Conservation (phyloP, 73 alveolate genomes). For the Halteria grandinella region DNA sequence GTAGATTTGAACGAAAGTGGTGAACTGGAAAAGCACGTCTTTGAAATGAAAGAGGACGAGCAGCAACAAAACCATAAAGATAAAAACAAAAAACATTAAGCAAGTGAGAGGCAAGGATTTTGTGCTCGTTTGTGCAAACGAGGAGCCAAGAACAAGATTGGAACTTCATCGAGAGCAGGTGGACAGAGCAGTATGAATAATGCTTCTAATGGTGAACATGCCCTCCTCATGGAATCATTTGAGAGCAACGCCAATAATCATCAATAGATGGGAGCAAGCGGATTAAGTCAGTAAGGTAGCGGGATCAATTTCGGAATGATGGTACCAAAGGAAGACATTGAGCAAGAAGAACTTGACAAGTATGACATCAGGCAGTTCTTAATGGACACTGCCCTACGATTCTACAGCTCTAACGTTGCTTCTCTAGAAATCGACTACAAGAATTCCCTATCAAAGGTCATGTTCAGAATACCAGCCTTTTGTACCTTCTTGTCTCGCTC, state of each 20-base stretch:
- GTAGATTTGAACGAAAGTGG: neutral
- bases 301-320: neutral
- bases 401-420: slow-evolving; percentile 41
- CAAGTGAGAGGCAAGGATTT: neutral
- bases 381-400: slow-evolving; percentile 26
- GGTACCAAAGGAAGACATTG: neutral
- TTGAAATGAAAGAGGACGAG: slow-evolving; percentile 34
- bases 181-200: neutral
- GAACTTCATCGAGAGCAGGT: neutral
- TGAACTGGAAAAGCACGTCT: slow-evolving; percentile 23
- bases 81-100: neutral
- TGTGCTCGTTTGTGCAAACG: neutral
- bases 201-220: neutral
- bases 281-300: neutral
- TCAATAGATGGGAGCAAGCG: neutral
- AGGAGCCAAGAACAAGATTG: neutral
- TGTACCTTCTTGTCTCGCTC: slow-evolving; percentile 20
- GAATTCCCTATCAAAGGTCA: neutral
- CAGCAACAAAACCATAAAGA: slow-evolving; percentile 3
- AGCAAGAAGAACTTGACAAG: neutral
- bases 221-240: neutral
- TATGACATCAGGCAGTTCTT: slow-evolving; percentile 1
- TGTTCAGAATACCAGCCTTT: slow-evolving; percentile 41
- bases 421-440: slow-evolving; percentile 25
- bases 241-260: neutral